Evolutionary conservation across 2,329 filamentous ascomycete species (phyloP).

Genomic region (Parasarocladium wereldwijsianum): DNA sequence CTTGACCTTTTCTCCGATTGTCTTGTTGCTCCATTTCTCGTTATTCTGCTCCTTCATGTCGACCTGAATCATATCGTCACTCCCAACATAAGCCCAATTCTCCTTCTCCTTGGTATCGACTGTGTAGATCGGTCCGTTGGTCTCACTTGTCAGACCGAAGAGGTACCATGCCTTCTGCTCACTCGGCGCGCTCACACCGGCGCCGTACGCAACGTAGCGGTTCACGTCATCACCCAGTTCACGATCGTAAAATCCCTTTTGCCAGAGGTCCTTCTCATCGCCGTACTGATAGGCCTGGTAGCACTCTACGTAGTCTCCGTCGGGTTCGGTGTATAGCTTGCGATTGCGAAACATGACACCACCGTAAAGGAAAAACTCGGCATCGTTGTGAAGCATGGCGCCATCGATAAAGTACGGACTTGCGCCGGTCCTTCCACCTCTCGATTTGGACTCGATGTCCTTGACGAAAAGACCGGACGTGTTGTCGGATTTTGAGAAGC

Average conservation of each 20-base stretch:
- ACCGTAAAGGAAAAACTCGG: conserved; percentile 50
- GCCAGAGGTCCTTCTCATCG: conserved; percentile 24
- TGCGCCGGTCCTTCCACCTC: conserved; percentile 31
- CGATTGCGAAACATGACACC: conserved; percentile 29
- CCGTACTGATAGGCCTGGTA: conserved; percentile 43
- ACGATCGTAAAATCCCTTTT: conserved; percentile 24
- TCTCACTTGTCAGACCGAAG: conserved; percentile 40
- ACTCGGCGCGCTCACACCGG: conserved; percentile 47
- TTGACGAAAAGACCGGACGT: conserved; percentile 33
- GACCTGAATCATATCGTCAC: conserved; percentile 43
- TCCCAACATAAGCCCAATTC: conserved; percentile 20
- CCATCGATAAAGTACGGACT: conserved; percentile 47
- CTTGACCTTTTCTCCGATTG: conserved; percentile 31
- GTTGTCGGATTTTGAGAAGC: conserved; percentile 39
- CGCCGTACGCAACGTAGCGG: conserved; percentile 50
- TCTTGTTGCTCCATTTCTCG: conserved; percentile 41
- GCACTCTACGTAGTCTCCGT: conserved; percentile 25
- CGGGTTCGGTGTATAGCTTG: conserved; percentile 20
- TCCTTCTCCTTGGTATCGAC: conserved; percentile 13
- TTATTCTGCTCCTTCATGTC: conserved; percentile 37
- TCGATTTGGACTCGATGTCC: conserved; percentile 28
- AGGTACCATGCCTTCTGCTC: conserved; percentile 63
- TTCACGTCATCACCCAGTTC: conserved; percentile 32
- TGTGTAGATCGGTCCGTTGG: conserved; percentile 32
- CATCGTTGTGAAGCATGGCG: conserved; percentile 48